Percentiles rank a stretch among this genome's conserved stretches.
These are phyloP conservation scores for Pulveroboletus sp. DNA, from an alignment of 768 basidiomycete species.

Conservation along the genomic window DNA sequence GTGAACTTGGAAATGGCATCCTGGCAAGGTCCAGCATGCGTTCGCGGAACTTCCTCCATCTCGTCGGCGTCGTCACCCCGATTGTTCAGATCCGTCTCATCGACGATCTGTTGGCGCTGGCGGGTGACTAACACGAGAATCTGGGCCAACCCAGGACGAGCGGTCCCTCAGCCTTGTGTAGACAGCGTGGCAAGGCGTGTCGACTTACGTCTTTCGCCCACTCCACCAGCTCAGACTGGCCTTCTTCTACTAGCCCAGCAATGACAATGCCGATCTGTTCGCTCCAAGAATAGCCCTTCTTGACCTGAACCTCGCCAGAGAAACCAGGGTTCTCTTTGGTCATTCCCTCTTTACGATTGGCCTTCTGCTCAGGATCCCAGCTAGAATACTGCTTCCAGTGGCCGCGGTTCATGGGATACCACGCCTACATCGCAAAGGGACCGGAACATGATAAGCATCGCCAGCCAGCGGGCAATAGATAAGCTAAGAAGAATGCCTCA, in stretches of 20 bases:
- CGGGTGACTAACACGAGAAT: constrained; percentile 57
- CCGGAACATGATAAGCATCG: constrained; percentile 18
- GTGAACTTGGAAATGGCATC: constrained; percentile 65
- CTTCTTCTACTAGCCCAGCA: constrained; percentile 64
- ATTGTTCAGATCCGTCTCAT: constrained; percentile 48
- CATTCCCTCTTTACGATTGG: constrained; percentile 27
- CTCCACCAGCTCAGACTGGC: constrained; percentile 58
- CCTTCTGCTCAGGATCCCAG: constrained; percentile 56
- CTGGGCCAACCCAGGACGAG: constrained; percentile 33
- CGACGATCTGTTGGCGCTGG: constrained; percentile 55
- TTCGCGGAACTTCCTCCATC: constrained; percentile 27
- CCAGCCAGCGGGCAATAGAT: constrained; percentile 13
- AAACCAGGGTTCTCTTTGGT: constrained; percentile 37
- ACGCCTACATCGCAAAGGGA: constrained; percentile 46
- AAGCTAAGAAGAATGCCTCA: constrained; percentile 37
- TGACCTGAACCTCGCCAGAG: constrained; percentile 71
- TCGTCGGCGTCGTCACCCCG: constrained; percentile 37
- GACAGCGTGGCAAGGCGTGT: constrained; percentile 14
- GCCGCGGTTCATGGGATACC: constrained; percentile 85
- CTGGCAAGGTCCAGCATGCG: constrained; percentile 46
- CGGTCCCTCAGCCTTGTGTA: constrained; percentile 17
- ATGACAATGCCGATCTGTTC: constrained; percentile 88
- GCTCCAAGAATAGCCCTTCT: constrained; percentile 84
- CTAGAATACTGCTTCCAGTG: constrained; percentile 84
- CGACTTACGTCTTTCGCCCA: constrained; percentile 79